Conservation (phyloP, 1,139 yeast genomes). For the Dujonia santamariae region DNA sequence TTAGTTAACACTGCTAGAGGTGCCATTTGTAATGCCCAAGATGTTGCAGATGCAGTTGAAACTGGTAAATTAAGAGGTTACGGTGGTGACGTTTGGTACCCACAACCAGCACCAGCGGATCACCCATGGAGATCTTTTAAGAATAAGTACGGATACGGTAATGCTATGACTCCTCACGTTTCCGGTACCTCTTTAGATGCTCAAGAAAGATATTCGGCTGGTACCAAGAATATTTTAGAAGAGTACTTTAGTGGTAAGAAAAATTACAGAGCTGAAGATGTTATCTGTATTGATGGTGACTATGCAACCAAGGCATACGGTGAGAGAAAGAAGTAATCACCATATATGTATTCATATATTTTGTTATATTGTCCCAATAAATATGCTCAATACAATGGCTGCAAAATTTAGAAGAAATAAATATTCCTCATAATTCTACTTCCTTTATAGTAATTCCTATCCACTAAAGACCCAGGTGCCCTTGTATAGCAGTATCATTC, state of each 20-base stretch:
- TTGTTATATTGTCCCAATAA: too few species aligned
- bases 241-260: slow-evolving; percentile 59
- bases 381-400: too few species aligned
- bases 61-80: slow-evolving; percentile 73
- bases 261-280: slow-evolving; percentile 71
- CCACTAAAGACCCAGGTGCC: too few species aligned
- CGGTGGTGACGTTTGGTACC: slow-evolving; percentile 84
- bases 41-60: slow-evolving; percentile 69
- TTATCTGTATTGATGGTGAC: slow-evolving; percentile 69
- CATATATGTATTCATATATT: too few species aligned
- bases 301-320: slow-evolving; percentile 78
- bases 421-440: too few species aligned
- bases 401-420: too few species aligned
- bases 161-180: slow-evolving; percentile 84
- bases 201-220: slow-evolving; percentile 68
- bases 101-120: slow-evolving; percentile 74
- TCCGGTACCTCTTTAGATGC: slow-evolving; percentile 83
- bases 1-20: slow-evolving; percentile 85
- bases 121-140: slow-evolving; percentile 77
- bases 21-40: slow-evolving; percentile 70
- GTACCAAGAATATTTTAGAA: slow-evolving; percentile 62
- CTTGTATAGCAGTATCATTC: too few species aligned
- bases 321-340: slow-evolving; percentile 36
- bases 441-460: too few species aligned
- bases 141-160: slow-evolving; percentile 68